A percentile compares a stretch with the other conserved stretches of the same genome.
These are phyloP conservation scores for Mycena filopes DNA, from an alignment of 768 basidiomycete species.

Conservation along the genomic window DNA sequence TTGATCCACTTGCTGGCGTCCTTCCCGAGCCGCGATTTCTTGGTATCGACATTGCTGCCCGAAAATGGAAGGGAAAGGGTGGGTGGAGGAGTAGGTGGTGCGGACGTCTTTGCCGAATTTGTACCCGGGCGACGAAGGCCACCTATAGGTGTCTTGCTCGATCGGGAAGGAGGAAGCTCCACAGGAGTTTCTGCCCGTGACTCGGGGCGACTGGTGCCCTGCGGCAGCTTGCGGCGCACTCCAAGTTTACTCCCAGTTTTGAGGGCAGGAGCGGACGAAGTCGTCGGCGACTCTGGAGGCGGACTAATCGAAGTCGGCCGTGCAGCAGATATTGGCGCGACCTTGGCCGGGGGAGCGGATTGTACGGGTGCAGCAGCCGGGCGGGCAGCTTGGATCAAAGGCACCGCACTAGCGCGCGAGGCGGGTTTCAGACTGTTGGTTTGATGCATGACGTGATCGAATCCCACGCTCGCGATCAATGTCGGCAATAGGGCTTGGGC, in stretches of 20 bases:
- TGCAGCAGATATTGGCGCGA: constrained; percentile 42
- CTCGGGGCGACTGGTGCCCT: constrained; percentile 65
- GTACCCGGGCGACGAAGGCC: constrained; percentile 57
- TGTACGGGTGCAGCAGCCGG: constrained; percentile 48
- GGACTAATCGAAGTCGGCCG: constrained; percentile 47
- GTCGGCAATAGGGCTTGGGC: constrained; percentile 84
- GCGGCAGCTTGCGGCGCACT: constrained; percentile 78
- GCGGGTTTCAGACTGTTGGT: constrained; percentile 92
- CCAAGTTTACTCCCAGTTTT: constrained; percentile 63
- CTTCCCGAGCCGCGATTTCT: constrained; percentile 73
- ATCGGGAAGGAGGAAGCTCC: constrained; percentile 47
- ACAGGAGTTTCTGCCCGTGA: constrained; percentile 56
- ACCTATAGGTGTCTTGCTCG: constrained; percentile 49
- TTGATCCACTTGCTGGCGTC: constrained; percentile 88
- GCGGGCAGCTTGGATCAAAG: constrained; percentile 89
- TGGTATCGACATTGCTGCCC: constrained; percentile 68
- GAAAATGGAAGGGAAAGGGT: constrained; percentile 56
- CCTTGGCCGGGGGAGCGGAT: constrained; percentile 38
- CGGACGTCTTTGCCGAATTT: constrained; percentile 41
- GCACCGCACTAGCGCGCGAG: constrained; percentile 83
- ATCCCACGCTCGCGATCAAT: constrained; percentile 80
- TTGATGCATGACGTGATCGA: constrained; percentile 87
- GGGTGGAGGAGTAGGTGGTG: constrained; percentile 46
- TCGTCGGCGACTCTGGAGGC: constrained; percentile 57
- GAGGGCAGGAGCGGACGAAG: constrained; percentile 45